These are phyloP conservation scores for Solanum rostratum DNA, from an alignment of 257 asterid genomes.

Conservation along the genomic window DNA sequence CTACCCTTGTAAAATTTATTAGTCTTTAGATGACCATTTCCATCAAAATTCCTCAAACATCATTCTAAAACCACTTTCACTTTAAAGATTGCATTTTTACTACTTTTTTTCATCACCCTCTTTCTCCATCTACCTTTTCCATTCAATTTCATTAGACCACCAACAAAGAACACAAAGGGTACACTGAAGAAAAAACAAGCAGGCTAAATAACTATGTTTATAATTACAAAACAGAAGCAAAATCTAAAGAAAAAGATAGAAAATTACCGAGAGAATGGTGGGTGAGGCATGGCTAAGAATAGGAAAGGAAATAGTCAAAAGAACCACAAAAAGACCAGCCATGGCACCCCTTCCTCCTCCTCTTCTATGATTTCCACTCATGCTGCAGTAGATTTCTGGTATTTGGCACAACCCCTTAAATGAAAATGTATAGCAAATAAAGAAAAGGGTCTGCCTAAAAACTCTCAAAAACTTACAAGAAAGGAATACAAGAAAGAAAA, in stretches of 20 bases:
- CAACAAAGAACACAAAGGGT: constrained; percentile 2
- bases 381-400: not conserved
- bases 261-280: constrained; percentile 48
- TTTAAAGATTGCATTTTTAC: not conserved
- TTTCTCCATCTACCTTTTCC: not conserved
- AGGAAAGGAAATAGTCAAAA: constrained; percentile 49
- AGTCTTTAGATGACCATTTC: not conserved
- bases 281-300: constrained; percentile 58
- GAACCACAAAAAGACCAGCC: constrained; percentile 59
- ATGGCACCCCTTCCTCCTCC: constrained; percentile 47
- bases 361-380: not conserved
- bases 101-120: not conserved
- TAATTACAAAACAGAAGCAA: not conserved
- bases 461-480: not conserved
- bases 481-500: not conserved
- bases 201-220: not conserved
- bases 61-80: not conserved
- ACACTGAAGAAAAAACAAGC: not conserved
- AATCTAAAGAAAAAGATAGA: not conserved
- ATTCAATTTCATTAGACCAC: not conserved
- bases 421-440: not conserved
- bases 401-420: not conserved
- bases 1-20: not conserved
- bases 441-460: not conserved
- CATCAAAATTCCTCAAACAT: not conserved